Conservation (phyloP, 1,284 basidiomycete genomes). For the Cutaneotrichosporon dermatis region DNA sequence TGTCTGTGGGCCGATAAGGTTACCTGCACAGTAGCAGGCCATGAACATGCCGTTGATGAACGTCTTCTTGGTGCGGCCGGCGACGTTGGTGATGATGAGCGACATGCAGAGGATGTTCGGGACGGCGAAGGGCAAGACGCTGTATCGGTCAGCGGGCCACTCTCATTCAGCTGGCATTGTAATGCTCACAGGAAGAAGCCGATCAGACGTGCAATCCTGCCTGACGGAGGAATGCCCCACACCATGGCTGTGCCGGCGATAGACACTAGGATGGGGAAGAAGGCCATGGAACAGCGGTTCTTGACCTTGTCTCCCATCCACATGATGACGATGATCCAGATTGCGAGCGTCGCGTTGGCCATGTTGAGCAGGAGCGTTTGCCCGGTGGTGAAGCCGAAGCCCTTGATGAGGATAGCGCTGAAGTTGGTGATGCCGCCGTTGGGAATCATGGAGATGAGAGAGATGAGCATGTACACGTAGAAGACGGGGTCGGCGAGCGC, state of each 20-base stretch:
- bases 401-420: constrained; percentile 21
- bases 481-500: constrained; percentile 21
- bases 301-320: constrained; percentile 17
- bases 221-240: constrained; percentile 7
- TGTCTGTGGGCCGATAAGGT: constrained; percentile 15
- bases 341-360: constrained; percentile 15
- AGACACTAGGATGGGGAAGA: constrained; percentile 11
- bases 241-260: constrained; percentile 18
- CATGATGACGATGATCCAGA: constrained; percentile 15
- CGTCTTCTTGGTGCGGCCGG: constrained; percentile 27
- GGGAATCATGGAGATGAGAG: constrained; percentile 18
- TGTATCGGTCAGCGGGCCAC: not conserved
- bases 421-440: constrained; percentile 23
- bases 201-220: not conserved
- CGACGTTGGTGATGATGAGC: constrained; percentile 12
- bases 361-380: constrained; percentile 19
- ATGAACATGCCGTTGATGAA: constrained; percentile 18
- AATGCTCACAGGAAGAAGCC: constrained; percentile 10
- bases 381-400: constrained; percentile 16
- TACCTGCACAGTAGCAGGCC: constrained; percentile 8
- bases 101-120: not conserved
- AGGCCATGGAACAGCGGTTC: constrained; percentile 13
- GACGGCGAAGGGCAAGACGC: not conserved
- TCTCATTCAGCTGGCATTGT: not conserved
- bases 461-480: constrained; percentile 5